Evolutionary conservation across 2,329 filamentous ascomycete species (phyloP).

Genomic region (Pseudogymnoascus verrucosus): DNA sequence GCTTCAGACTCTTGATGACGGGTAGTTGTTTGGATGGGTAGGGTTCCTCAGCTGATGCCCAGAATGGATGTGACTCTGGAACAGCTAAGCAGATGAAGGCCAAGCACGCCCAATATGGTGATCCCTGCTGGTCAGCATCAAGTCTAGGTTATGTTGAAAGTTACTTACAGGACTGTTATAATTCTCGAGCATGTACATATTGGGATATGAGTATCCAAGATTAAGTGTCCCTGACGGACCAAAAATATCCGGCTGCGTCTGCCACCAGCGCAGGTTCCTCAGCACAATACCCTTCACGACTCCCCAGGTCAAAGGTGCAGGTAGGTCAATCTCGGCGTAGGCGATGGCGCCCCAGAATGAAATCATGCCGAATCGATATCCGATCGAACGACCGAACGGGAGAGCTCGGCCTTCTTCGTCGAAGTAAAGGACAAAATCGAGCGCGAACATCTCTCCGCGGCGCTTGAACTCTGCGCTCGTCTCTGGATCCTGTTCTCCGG

Average conservation of each 20-base stretch:
- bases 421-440: conserved; percentile 70
- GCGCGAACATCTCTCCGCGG: conserved; percentile 56
- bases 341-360: conserved; percentile 74
- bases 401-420: conserved; percentile 62
- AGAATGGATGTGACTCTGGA: conserved; percentile 64
- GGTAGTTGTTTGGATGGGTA: conserved; percentile 49
- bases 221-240: conserved; percentile 57
- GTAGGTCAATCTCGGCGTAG: conserved; percentile 66
- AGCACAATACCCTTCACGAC: conserved; percentile 70
- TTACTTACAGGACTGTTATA: conserved; percentile 67
- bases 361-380: conserved; percentile 80
- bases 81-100: conserved; percentile 68
- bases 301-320: conserved; percentile 66
- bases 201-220: conserved; percentile 65
- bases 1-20: conserved; percentile 50
- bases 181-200: conserved; percentile 66
- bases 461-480: conserved; percentile 62
- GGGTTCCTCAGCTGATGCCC: conserved; percentile 59
- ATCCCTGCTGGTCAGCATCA: neutral
- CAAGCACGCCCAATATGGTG: conserved; percentile 66
- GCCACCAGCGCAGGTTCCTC: conserved; percentile 72
- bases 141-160: neutral
- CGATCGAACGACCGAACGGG: conserved; percentile 69
- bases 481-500: conserved; percentile 53
- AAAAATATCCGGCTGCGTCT: conserved; percentile 67